Base-by-base conservation (phyloP, 116 monocot genomes). In the Posidonia oceanica region DNA sequence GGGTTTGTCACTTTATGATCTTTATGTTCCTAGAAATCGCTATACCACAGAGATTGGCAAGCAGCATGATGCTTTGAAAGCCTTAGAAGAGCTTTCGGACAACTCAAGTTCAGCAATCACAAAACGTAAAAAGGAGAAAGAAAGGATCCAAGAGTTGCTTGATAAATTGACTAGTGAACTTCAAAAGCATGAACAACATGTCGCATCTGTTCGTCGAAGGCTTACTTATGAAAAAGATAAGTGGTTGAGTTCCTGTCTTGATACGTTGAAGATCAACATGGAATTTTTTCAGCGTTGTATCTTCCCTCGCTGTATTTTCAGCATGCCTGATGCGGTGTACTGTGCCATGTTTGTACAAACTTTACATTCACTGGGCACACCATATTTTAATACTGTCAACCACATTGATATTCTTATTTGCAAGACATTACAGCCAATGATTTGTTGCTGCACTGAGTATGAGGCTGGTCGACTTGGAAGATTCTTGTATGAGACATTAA, bases 111-210 rank as follows among this genome's bases (percentile, higher is more conserved):
- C 82, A 4, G 97, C 97, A 52, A 97, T 92, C 14, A 81, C 85
- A 71, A 87, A 92, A 68, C 97, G 97, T 44, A 97, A 97, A 66
- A 97, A 97, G 75, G 97, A 97, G 54, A 97, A 97, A 78, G 97
- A 92, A 76, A 81, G 81, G 23, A 92, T 92, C 39, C 97, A 97
- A 69, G 97, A 97, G 37, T 59, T 97, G 61, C 73, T 97, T 44
- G 97, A 97, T 73, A 87, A 74, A 78, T 79, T 91, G 72, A 80
- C 57, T 15, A 37, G 41, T 83, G 97, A 97, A 73, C 74, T 85
- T 62, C 80, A 87, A 40, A 97, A 82, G 75, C 97, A 97, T 75
- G 89, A 92, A 68, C 78, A 97, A 22, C 97, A 97, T 76, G 92
- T 92, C 72, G 68, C 80, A 42, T 97, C 92, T 52, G 97, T 97